These are phyloP conservation scores for Capsella bursapastoris DNA, from an alignment of 345 rosid species.

Conservation along the genomic window DNA sequence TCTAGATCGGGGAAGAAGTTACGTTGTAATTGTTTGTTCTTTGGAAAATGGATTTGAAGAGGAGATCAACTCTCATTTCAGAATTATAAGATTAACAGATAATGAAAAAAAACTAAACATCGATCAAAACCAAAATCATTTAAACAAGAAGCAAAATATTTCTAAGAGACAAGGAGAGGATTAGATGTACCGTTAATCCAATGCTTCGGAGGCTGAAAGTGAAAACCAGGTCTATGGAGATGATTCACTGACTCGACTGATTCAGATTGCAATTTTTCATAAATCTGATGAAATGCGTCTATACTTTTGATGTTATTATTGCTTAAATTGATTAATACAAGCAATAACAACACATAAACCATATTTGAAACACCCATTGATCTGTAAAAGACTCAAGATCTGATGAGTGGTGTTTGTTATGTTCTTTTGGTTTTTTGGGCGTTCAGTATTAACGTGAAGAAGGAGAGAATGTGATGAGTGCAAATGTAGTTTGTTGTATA, in stretches of 20 bases:
- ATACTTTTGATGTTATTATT: constrained; percentile 44
- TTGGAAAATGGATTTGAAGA: too few species aligned
- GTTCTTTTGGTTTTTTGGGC: not conserved
- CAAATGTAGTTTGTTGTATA: constrained; percentile 5
- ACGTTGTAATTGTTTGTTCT: too few species aligned
- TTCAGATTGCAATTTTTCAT: constrained; percentile 50
- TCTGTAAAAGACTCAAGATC: not conserved
- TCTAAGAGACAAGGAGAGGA: not conserved
- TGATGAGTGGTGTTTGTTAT: not conserved
- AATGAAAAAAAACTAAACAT: not conserved
- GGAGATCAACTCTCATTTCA: not conserved
- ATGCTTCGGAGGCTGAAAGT: constrained; percentile 81
- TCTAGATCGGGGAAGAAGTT: too few species aligned
- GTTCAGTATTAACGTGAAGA: constrained; percentile 3
- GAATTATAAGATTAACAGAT: not conserved
- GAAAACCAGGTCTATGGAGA: constrained; percentile 66
- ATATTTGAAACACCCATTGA: constrained; percentile 29
- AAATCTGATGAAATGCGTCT: constrained; percentile 54
- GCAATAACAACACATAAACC: constrained; percentile 20
- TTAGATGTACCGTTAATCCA: constrained; percentile 85
- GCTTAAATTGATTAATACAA: constrained; percentile 29
- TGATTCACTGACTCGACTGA: constrained; percentile 41
- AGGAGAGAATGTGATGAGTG: constrained; percentile 30
- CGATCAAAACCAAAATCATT: constrained; percentile 6
- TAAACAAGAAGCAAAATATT: not conserved